Conservation (phyloP, 768 basidiomycete species). For the Lenzites betulinus region DNA sequence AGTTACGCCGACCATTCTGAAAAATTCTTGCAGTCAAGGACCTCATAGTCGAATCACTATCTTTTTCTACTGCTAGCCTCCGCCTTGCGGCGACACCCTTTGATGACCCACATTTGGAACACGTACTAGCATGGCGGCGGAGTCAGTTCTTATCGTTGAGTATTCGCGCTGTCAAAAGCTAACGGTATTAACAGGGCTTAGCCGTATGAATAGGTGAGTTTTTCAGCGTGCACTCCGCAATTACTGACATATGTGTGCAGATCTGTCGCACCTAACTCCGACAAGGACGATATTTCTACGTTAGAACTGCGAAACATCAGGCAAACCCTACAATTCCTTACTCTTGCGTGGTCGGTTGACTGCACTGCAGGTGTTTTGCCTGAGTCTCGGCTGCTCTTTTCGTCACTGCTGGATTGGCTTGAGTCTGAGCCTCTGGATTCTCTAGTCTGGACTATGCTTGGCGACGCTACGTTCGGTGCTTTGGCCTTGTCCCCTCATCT, state of each 20-base stretch:
- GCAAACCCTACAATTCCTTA: conserved; percentile 35
- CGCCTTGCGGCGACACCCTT: background rate
- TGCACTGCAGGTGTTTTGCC: conserved; percentile 10
- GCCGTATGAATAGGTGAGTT: background rate
- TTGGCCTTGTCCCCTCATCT: conserved; percentile 31
- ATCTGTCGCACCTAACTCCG: too few relatives aligned
- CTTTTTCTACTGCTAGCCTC: background rate
- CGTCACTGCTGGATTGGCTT: conserved; percentile 24
- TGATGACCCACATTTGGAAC: background rate
- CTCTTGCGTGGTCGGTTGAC: conserved; percentile 35
- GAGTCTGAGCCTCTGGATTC: conserved; percentile 7
- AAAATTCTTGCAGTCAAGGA: conserved; percentile 26
- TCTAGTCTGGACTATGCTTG: conserved; percentile 27
- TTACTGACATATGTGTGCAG: background rate
- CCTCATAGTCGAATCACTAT: conserved; percentile 10
- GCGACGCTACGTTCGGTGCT: conserved; percentile 39
- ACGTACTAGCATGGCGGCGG: conserved; percentile 13
- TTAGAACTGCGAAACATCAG: conserved; percentile 1
- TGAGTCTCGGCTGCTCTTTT: conserved; percentile 29
- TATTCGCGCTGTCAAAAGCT: background rate
- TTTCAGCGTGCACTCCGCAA: too few relatives aligned
- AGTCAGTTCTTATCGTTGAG: conserved; percentile 7
- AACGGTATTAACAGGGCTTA: background rate
- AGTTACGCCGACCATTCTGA: background rate
- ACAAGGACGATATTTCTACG: background rate